A percentile compares a stretch with the other conserved stretches of the same genome.
phyloP scores from a whole-genome alignment of 805 yeast genomes.

The Dipodascus albidus region DNA sequence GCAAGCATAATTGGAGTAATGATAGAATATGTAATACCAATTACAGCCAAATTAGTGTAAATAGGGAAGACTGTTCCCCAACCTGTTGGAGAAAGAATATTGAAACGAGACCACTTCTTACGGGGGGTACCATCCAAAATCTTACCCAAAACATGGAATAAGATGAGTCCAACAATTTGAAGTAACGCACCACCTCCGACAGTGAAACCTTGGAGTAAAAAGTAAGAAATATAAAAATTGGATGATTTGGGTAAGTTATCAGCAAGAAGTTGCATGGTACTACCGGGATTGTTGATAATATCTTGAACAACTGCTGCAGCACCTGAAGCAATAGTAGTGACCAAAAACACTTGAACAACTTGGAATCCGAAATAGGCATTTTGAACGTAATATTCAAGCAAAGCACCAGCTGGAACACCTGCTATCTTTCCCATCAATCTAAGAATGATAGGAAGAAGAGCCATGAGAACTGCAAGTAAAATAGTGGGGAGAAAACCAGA shows the following conservation, averaged over 20 bases:
- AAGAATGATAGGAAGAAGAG: slow-evolving; percentile 75
- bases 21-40: slow-evolving; percentile 63
- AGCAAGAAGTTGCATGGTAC: slow-evolving; percentile 68
- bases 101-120: slow-evolving; percentile 74
- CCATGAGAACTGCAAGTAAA: slow-evolving; percentile 70
- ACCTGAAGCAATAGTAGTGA: slow-evolving; percentile 73
- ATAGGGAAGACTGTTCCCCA: slow-evolving; percentile 81
- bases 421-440: slow-evolving; percentile 62
- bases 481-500: slow-evolving; percentile 84
- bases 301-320: slow-evolving; percentile 67
- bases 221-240: slow-evolving; percentile 78
- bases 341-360: slow-evolving; percentile 80
- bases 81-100: slow-evolving; percentile 49
- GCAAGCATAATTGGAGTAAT: slow-evolving; percentile 77
- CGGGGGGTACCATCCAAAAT: slow-evolving; percentile 82
- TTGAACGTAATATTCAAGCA: slow-evolving; percentile 73
- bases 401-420: slow-evolving; percentile 62
- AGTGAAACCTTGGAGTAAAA: slow-evolving; percentile 71
- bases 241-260: slow-evolving; percentile 77
- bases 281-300: slow-evolving; percentile 55
- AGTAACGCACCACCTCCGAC: slow-evolving; percentile 65
- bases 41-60: slow-evolving; percentile 62
- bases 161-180: slow-evolving; percentile 61
- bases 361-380: slow-evolving; percentile 84
- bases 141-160: slow-evolving; percentile 59